Conservation (phyloP, 148 eudicot species). For the Persicaria tinctoria region DNA sequence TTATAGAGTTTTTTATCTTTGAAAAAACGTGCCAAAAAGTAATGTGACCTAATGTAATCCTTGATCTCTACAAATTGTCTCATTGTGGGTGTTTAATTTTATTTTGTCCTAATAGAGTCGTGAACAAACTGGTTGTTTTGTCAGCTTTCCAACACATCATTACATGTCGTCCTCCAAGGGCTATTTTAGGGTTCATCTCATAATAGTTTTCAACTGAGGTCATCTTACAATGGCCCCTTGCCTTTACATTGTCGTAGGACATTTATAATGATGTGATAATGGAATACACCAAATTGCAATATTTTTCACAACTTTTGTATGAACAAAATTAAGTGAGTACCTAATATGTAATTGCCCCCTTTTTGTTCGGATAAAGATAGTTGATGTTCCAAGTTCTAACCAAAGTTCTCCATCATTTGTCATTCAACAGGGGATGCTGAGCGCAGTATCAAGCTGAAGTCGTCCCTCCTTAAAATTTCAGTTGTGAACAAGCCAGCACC, state of each 20-base stretch:
- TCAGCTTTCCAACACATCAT: too few species aligned
- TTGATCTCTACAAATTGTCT: not conserved
- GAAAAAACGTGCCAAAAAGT: too few species aligned
- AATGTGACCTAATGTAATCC: not conserved
- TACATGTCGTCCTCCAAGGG: not conserved
- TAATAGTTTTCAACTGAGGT: not conserved
- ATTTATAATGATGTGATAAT: too few species aligned
- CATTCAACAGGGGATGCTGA: constrained; percentile 24
- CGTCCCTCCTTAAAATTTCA: constrained; percentile 30
- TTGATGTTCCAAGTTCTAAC: not conserved
- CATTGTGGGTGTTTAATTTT: not conserved
- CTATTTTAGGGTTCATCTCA: not conserved
- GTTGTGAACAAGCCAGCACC: constrained; percentile 34
- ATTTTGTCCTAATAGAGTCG: not conserved
- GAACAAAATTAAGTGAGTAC: too few species aligned
- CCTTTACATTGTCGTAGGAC: not conserved
- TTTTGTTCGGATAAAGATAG: not conserved
- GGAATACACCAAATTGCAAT: not conserved
- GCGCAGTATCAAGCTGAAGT: constrained; percentile 27
- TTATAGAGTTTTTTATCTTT: too few species aligned
- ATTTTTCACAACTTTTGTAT: not conserved
- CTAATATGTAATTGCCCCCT: not conserved
- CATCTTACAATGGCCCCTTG: not conserved
- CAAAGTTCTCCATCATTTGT: not conserved
- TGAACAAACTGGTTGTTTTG: not conserved